A percentile compares a stretch with the other conserved stretches of the same genome.
phyloP scores from a whole-genome alignment of 305 asterid genomes.

The Plantago coronopus region DNA sequence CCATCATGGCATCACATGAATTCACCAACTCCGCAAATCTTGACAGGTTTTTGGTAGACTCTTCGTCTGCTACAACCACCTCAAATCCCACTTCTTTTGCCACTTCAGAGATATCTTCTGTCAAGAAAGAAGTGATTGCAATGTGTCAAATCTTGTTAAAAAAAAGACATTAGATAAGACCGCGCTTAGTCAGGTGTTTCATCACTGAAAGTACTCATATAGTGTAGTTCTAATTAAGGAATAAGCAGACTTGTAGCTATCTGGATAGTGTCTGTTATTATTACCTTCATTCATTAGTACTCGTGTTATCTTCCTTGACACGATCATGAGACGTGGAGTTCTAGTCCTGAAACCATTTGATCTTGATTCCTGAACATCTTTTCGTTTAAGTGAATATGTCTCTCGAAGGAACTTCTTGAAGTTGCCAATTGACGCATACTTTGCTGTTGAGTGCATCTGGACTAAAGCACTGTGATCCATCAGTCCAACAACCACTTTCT shows the following conservation, averaged over 20 bases:
- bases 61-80: conserved; percentile 63
- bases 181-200: too few species aligned
- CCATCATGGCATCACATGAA: conserved; percentile 80
- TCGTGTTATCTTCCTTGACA: conserved; percentile 55
- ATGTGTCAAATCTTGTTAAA: too few species aligned
- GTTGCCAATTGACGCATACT: conserved; percentile 39
- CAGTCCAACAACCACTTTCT: conserved; percentile 67
- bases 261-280: conserved; percentile 23
- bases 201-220: too few species aligned
- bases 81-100: conserved; percentile 53
- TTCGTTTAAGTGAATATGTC: conserved; percentile 41
- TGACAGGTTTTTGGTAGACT: conserved; percentile 53
- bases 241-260: too few species aligned
- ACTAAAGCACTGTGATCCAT: conserved; percentile 71
- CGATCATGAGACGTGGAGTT: conserved; percentile 54
- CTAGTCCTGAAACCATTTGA: background rate
- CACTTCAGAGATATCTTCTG: conserved; percentile 47
- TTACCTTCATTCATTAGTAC: conserved; percentile 37
- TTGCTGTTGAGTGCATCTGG: conserved; percentile 42
- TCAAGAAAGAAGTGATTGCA: background rate
- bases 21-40: conserved; percentile 53
- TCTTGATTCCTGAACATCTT: conserved; percentile 18
- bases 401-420: conserved; percentile 47
- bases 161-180: too few species aligned
- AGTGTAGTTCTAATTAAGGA: too few species aligned